phyloP scores from a whole-genome alignment of 306 rosid genomes.

The Casuarina cunninghamiana region DNA sequence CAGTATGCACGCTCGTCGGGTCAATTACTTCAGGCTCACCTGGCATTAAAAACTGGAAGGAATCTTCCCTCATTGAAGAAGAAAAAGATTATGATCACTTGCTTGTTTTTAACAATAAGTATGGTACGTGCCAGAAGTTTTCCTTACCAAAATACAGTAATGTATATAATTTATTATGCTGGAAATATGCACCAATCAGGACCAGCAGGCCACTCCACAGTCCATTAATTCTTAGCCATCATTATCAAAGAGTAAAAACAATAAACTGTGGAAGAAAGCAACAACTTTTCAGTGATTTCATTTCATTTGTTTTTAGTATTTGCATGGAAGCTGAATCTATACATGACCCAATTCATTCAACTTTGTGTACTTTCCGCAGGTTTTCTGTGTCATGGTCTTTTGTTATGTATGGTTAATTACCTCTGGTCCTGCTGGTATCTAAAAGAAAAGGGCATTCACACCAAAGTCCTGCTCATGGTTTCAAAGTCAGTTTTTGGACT shows the following conservation, averaged over 20 bases:
- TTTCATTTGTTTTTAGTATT: too few species aligned
- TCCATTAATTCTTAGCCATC: too few species aligned
- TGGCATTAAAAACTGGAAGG: constrained; percentile 50
- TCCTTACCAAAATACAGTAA: too few species aligned
- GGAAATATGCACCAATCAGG: not conserved
- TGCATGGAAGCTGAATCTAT: constrained; percentile 13
- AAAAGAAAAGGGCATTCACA: not conserved
- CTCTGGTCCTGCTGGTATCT: not conserved
- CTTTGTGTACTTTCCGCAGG: not conserved
- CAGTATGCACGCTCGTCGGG: constrained; percentile 22
- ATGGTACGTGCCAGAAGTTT: too few species aligned
- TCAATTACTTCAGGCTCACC: constrained; percentile 31
- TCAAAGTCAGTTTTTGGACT: not conserved
- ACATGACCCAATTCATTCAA: constrained; percentile 17
- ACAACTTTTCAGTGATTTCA: not conserved
- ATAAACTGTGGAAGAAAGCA: not conserved
- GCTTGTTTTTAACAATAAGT: not conserved
- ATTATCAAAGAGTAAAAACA: too few species aligned
- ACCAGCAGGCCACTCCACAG: too few species aligned
- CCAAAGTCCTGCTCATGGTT: not conserved
- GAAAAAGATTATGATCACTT: constrained; percentile 30
- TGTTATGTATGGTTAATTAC: not conserved
- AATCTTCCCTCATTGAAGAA: constrained; percentile 40
- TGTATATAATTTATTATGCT: not conserved
- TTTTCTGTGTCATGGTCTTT: not conserved